Evolutionary conservation across 768 basidiomycete species (phyloP), one percentile per base, ranked within the genome.

Genomic region (Leccinum longicurvipes): DNA sequence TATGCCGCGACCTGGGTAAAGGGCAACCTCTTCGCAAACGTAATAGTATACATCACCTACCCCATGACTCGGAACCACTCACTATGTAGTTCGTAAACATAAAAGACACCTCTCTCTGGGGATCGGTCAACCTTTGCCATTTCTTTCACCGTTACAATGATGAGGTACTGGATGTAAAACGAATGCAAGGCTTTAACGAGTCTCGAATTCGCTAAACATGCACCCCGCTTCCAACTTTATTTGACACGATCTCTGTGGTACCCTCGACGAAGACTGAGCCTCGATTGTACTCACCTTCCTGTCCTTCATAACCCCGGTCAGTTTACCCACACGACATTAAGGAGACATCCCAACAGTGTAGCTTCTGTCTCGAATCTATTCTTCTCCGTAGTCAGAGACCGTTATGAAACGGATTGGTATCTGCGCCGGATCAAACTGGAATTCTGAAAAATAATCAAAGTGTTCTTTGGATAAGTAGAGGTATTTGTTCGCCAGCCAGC

Each of bases 21-120:
- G 42, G 29, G 23, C 55, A 15, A 27, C 24, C 9, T 27, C 24
- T n/a, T 25, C 10, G 19, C 12, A 4, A 17, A 21, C 27, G 10
- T 19, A n/a, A 47, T 9, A 7, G 24, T 6, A 5, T 21, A 31
- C 23, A 32, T 1, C 6, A 27, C 81, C 72, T 72, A 88, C 90
- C 52, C 84, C 91, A 93, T 93, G 65, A 89, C n/a, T n/a, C n/a
- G n/a, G n/a, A n/a, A 90, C 91, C 91, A 93, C 73, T 93, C 91
- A 67, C 91, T 89, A 56, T 15, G 50, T 25, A 52, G 48, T 6
- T 32, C 51, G 49, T 59, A 19, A 63, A 55, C 28, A 27, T 47
- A 47, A 27, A 70, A 55, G 36, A 73, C 75, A 2, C 93, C 91
- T 52, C 63, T 60, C 55, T 75, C 65, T 19, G 62, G 63, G 11